These are phyloP conservation scores for Boletus speciosus DNA, from an alignment of 768 basidiomycete genomes.

Conservation along the genomic window DNA sequence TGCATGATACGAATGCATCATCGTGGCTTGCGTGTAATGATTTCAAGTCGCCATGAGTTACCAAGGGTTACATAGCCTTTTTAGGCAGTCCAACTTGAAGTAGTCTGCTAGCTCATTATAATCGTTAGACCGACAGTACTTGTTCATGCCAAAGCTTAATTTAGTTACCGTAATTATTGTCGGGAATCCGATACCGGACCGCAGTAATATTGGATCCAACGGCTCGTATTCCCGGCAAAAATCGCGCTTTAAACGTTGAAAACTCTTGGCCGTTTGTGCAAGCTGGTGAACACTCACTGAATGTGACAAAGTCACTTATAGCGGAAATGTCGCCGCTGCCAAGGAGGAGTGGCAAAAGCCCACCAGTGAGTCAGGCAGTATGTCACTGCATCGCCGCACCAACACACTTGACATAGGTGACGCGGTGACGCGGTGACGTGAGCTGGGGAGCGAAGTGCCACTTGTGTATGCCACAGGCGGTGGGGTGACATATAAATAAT, in stretches of 20 bases:
- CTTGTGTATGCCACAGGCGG: neutral
- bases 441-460: neutral
- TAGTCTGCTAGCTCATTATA: neutral
- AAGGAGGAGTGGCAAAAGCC: neutral
- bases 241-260: neutral
- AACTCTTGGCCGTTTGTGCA: neutral
- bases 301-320: neutral
- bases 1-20: neutral
- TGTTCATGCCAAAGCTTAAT: neutral
- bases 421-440: neutral
- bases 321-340: neutral
- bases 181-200: neutral
- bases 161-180: neutral
- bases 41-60: neutral
- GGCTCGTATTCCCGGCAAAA: neutral
- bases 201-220: neutral
- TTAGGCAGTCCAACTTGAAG: neutral
- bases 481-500: neutral
- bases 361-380: neutral
- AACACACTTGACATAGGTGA: neutral
- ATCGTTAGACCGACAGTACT: no score
- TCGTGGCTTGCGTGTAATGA: neutral
- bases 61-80: neutral
- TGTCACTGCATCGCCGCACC: slow-evolving; percentile 1
- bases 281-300: neutral